These are phyloP conservation scores for Phaeosphaeriaceae sp. DNA, from an alignment of 2,329 filamentous ascomycete genomes.

Conservation along the genomic window DNA sequence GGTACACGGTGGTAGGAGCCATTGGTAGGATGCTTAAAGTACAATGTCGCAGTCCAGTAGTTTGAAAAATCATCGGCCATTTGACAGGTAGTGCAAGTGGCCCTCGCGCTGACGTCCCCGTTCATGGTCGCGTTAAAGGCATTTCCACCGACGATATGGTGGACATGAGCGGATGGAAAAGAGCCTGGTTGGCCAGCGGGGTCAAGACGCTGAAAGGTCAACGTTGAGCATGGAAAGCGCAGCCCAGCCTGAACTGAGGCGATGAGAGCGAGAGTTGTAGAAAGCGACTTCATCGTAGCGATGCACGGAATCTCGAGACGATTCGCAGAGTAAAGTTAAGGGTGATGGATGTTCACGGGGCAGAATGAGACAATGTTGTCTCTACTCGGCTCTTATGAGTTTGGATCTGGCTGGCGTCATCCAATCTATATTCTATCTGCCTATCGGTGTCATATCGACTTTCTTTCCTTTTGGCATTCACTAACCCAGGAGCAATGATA, in stretches of 20 bases:
- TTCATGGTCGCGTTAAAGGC: constrained; percentile 34
- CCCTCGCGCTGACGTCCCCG: constrained; percentile 27
- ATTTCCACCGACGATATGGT: constrained; percentile 39
- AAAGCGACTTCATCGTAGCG: constrained; percentile 29
- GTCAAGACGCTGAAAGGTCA: constrained; percentile 35
- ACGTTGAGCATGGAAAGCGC: constrained; percentile 35
- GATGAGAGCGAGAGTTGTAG: constrained; percentile 24
- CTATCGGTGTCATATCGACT: not conserved
- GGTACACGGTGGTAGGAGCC: constrained; percentile 34
- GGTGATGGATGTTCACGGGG: not conserved
- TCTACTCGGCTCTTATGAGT: not conserved
- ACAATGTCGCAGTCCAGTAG: constrained; percentile 33
- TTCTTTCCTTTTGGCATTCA: not conserved
- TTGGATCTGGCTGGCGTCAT: not conserved
- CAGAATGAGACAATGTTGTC: not conserved
- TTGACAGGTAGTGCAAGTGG: constrained; percentile 36
- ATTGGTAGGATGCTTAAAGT: constrained; percentile 36
- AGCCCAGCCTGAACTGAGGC: constrained; percentile 29
- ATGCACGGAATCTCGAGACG: not conserved
- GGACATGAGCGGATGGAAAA: constrained; percentile 29
- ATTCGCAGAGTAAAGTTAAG: not conserved
- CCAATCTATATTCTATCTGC: not conserved
- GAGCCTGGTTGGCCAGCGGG: constrained; percentile 31
- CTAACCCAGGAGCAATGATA: not conserved
- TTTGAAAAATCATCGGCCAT: constrained; percentile 32